phyloP scores from a whole-genome alignment of 1,284 basidiomycete genomes.

The Rhizoctonia solani region DNA sequence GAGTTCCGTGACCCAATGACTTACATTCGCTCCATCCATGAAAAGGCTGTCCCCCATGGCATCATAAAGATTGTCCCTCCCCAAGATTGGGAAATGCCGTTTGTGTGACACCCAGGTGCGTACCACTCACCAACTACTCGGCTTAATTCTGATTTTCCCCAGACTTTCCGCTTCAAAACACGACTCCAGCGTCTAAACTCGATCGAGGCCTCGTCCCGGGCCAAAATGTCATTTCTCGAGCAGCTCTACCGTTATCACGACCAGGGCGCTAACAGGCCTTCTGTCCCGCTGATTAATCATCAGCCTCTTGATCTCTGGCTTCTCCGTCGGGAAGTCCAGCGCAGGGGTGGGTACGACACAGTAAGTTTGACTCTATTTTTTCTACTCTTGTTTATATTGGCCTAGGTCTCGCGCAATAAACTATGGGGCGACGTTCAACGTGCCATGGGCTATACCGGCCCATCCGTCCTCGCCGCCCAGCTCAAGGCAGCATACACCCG shows the following conservation, averaged over 20 bases:
- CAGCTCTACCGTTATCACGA: slow-evolving; percentile 92
- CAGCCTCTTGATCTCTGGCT: slow-evolving; percentile 92
- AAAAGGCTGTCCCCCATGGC: slow-evolving; percentile 76
- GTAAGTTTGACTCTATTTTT: slow-evolving; percentile 52
- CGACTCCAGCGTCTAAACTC: slow-evolving; percentile 94
- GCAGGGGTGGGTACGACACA: slow-evolving; percentile 82
- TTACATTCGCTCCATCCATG: slow-evolving; percentile 86
- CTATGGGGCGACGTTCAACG: slow-evolving; percentile 87
- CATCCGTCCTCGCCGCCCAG: slow-evolving; percentile 82
- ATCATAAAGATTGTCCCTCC: slow-evolving; percentile 98
- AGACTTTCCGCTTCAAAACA: slow-evolving; percentile 94
- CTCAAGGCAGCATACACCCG: slow-evolving; percentile 88
- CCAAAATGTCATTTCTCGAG: slow-evolving; percentile 96
- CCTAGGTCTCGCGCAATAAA: slow-evolving; percentile 73
- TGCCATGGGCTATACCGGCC: slow-evolving; percentile 77
- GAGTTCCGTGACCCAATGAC: slow-evolving; percentile 96
- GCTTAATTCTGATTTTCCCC: slow-evolving; percentile 34
- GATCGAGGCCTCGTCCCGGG: slow-evolving; percentile 94
- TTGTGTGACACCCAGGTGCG: slow-evolving; percentile 90
- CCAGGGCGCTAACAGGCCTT: slow-evolving; percentile 83
- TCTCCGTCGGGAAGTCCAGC: slow-evolving; percentile 88
- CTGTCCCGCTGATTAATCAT: slow-evolving; percentile 90
- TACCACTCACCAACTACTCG: slow-evolving; percentile 32
- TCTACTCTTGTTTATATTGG: not conserved
- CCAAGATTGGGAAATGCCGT: slow-evolving; percentile 92